These are phyloP conservation scores for Leucocoprinus gongylophorus DNA, from an alignment of 1,284 basidiomycete genomes.

Conservation along the genomic window DNA sequence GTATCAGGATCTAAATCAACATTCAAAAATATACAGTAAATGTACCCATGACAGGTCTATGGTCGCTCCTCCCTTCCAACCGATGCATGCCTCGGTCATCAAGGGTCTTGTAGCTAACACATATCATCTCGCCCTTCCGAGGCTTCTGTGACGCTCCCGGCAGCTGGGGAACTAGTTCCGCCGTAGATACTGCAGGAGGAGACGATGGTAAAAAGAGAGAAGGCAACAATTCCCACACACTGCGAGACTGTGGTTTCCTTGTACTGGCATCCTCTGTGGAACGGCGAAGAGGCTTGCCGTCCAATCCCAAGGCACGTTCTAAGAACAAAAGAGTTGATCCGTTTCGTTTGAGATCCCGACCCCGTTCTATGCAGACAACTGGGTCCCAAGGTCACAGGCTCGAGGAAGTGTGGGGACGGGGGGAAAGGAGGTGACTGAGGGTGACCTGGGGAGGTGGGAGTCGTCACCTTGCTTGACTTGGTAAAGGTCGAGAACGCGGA, in stretches of 20 bases:
- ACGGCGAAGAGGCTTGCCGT: neutral
- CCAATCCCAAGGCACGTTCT: neutral
- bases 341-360: too few relatives aligned
- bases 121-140: constrained; percentile 57
- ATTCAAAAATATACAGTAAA: constrained; percentile 51
- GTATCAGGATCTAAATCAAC: constrained; percentile 1
- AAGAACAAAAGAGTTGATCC: neutral
- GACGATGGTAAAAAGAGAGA: constrained; percentile 37
- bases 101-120: constrained; percentile 64
- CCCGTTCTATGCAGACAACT: neutral
- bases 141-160: constrained; percentile 20
- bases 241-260: constrained; percentile 3
- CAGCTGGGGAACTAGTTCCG: constrained; percentile 3
- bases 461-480: neutral
- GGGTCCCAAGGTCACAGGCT: neutral
- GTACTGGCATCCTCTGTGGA: constrained; percentile 25
- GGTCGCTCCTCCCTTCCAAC: constrained; percentile 72
- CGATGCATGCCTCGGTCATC: constrained; percentile 71
- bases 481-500: neutral
- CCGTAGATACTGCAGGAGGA: constrained; percentile 19
- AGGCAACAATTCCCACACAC: constrained; percentile 44
- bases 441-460: neutral
- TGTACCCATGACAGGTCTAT: constrained; percentile 71
- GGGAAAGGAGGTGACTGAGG: neutral
- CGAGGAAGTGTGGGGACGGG: neutral